A percentile compares a stretch with the other conserved stretches of the same genome.
Conservation (phyloP, 306 rosid genomes). For the Fragaria iinumae region DNA sequence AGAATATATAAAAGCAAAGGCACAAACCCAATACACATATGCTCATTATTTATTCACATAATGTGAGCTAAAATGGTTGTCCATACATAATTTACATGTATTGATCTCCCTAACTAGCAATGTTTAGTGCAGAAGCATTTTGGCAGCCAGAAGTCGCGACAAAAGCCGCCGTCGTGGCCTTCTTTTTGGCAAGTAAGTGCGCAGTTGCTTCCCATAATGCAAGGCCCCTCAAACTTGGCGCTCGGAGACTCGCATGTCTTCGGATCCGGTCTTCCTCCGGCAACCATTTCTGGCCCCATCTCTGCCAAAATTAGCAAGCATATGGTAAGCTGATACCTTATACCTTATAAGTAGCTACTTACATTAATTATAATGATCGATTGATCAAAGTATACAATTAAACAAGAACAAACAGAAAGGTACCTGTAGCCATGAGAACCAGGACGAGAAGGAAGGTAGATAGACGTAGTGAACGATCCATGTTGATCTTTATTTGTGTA, state of each 20-base stretch:
- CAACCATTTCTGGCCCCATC: neutral
- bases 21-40: neutral
- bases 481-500: neutral
- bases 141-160: neutral
- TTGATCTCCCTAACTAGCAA: neutral
- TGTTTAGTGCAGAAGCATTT: neutral
- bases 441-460: neutral
- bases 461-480: neutral
- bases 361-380: neutral
- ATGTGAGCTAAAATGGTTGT: neutral
- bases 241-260: neutral
- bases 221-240: neutral
- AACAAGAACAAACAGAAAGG: neutral
- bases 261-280: neutral
- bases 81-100: neutral
- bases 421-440: neutral
- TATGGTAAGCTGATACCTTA: neutral
- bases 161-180: neutral
- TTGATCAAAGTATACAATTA: neutral
- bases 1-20: neutral
- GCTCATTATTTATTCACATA: neutral
- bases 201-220: neutral
- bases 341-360: neutral
- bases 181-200: neutral
- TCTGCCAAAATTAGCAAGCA: neutral